Conservation (phyloP, 2,329 filamentous ascomycete species). For the Endoconidiophora polonica region DNA sequence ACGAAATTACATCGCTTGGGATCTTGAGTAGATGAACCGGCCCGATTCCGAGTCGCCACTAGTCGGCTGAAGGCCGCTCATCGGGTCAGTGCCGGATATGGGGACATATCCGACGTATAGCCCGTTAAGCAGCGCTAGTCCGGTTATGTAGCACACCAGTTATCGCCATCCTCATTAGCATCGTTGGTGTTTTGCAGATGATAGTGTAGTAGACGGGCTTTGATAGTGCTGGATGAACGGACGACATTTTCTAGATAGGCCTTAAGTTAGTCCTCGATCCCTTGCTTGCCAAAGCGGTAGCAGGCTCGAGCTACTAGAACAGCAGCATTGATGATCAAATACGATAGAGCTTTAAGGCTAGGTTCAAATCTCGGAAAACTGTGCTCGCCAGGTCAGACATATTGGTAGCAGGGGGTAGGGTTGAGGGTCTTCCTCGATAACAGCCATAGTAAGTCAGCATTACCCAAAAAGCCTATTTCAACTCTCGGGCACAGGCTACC, state of each 20-base stretch:
- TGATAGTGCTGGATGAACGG: conserved; percentile 68
- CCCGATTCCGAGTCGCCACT: conserved; percentile 67
- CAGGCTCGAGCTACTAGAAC: conserved; percentile 80
- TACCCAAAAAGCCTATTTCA: no score
- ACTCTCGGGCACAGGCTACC: no score
- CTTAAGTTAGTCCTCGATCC: conserved; percentile 57
- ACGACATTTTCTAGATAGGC: conserved; percentile 83
- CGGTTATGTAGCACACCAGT: conserved; percentile 85
- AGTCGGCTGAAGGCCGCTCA: conserved; percentile 25
- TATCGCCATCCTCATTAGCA: conserved; percentile 34
- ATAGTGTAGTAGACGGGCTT: conserved; percentile 85
- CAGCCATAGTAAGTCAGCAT: no score
- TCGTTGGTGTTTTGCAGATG: conserved; percentile 44
- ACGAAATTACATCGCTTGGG: conserved; percentile 78
- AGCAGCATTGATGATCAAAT: conserved; percentile 75
- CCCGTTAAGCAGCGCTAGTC: conserved; percentile 92
- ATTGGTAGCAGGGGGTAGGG: no score
- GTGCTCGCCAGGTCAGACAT: no score
- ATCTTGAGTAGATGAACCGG: conserved; percentile 41
- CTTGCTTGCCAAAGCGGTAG: conserved; percentile 65
- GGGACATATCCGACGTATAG: conserved; percentile 72
- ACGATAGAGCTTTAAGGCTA: conserved; percentile 60
- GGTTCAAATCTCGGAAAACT: conserved; percentile 42
- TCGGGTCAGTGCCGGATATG: conserved; percentile 14
- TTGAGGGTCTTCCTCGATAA: no score